Evolutionary conservation across 2,329 filamentous ascomycete genomes (phyloP), one percentile per base, ranked within the genome.

Genomic region (Sclerotinia nivalis): DNA sequence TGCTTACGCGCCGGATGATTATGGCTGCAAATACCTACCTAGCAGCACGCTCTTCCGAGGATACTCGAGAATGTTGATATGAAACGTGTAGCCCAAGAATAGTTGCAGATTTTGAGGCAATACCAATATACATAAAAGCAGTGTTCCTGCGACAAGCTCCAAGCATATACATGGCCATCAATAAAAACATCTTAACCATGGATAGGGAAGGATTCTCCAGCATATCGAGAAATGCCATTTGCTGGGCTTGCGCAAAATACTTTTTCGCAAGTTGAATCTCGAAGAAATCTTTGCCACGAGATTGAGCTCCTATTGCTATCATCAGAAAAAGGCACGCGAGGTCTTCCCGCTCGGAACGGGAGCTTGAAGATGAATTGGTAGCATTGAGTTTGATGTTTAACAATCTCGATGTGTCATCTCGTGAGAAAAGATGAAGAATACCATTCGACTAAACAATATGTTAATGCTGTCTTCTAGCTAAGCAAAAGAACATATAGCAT

Each of bases 271-370:
- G 31, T 50, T 64, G 60, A 25, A 64, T 50, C 45, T 64, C 60
- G 45, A 15, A n/a, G 12, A 25, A 10, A 40, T 50, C 45, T 8
- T 50, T 64, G 28, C 60, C 60, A 50, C 28, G 60, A 50, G 60
- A 50, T 64, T 64, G 60, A 37, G 60, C 60, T n/a, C 60, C 60
- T 64, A 64, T 64, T 64, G 60, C 60, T 64, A 64, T 50, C 45
- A 64, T 64, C 8, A 64, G 60, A 37, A 64, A 50, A 25, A 64
- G 60, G 25, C 60, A 64, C 20, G 60, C 60, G 31, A 64, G 60
- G 15, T 64, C 60, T 43, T 64, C 60, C 22, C 60, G 45, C 9
- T 64, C 45, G 22, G 60, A 50, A 22, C 45, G 45, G 22, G 60
- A 50, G 45, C 45, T 37, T 34, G 45, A 20, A 64, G 45, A 64